Evolutionary conservation across 768 basidiomycete species (phyloP), one percentile per base, ranked within the genome.

Genomic region (Rhodotorula diobovata): DNA sequence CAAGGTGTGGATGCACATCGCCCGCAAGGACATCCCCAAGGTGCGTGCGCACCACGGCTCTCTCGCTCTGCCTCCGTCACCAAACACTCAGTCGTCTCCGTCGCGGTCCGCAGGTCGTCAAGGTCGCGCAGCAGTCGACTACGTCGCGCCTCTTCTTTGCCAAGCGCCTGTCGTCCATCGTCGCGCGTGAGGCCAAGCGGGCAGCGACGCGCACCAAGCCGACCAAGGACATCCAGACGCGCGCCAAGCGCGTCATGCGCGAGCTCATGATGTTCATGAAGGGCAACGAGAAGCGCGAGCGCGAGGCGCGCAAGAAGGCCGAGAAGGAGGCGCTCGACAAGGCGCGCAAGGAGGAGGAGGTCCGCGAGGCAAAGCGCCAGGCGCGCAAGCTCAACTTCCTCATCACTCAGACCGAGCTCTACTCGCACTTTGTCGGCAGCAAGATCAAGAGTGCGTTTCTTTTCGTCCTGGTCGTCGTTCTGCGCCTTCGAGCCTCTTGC

Each of bases 361-460:
- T 88, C 78, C 86, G 95, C 53, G 96, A 99, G 81, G 89, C 90
- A 21, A 90, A 93, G 50, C 84, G 96, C 62, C 92, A 95, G 80
- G 91, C 93, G 21, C 86, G 95, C 75, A 97, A 98, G 81, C 86
- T 99, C 35, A 96, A 99, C 82, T 99, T 98, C 82, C 84, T 99
- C 81, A 93, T 99, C 80, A 97, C 91, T 69, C 95, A 98, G 81
- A 98, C 96, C 8, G 96, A 99, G 80, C 85, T 98, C 15, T 99
- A 98, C 81, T 93, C 91, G 75, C 96, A 99, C 82, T 98, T 99
- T 85, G 93, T 99, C 68, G 95, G 95, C 43, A 96, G 88, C 81
- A 98, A 98, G 82, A 85, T 83, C 71, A 82, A 82, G 75, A 82
- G 81, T 75, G 50, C 54, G 79, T 68, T 21, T 10, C 48, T 21